These are phyloP conservation scores for Camelina hispida DNA, from an alignment of 345 rosid species.

Conservation along the genomic window DNA sequence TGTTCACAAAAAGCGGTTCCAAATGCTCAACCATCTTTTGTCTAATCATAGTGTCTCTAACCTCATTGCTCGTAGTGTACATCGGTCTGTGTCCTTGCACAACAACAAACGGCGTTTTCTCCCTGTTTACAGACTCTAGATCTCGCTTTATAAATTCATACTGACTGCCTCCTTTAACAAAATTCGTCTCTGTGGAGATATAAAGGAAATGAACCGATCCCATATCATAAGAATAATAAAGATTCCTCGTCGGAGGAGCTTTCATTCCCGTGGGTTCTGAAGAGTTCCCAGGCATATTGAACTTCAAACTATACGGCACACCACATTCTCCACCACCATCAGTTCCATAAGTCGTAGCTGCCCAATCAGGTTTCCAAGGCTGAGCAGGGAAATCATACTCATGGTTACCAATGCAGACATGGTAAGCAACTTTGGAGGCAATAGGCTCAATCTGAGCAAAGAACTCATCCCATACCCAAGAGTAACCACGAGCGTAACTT, in stretches of 20 bases:
- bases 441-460: constrained; percentile 78
- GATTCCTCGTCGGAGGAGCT: constrained; percentile 81
- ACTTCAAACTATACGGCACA: constrained; percentile 83
- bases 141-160: constrained; percentile 70
- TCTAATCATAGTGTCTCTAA: constrained; percentile 62
- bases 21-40: constrained; percentile 70
- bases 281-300: constrained; percentile 91
- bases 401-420: constrained; percentile 94
- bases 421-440: constrained; percentile 83
- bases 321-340: constrained; percentile 98
- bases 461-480: constrained; percentile 95
- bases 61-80: constrained; percentile 85
- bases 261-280: constrained; percentile 69
- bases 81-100: constrained; percentile 94
- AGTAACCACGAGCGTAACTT: constrained; percentile 91
- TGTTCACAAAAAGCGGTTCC: constrained; percentile 76
- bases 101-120: constrained; percentile 75
- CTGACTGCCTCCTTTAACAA: constrained; percentile 72
- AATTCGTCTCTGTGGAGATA: constrained; percentile 88
- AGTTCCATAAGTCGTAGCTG: constrained; percentile 57
- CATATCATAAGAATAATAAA: constrained; percentile 74
- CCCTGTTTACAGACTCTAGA: constrained; percentile 74
- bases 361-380: constrained; percentile 95
- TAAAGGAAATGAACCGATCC: constrained; percentile 82
- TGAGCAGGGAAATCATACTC: constrained; percentile 91